Evolutionary conservation across 163 green algal species (phyloP).

Genomic region (Chlamydomonas reinhardtii): DNA sequence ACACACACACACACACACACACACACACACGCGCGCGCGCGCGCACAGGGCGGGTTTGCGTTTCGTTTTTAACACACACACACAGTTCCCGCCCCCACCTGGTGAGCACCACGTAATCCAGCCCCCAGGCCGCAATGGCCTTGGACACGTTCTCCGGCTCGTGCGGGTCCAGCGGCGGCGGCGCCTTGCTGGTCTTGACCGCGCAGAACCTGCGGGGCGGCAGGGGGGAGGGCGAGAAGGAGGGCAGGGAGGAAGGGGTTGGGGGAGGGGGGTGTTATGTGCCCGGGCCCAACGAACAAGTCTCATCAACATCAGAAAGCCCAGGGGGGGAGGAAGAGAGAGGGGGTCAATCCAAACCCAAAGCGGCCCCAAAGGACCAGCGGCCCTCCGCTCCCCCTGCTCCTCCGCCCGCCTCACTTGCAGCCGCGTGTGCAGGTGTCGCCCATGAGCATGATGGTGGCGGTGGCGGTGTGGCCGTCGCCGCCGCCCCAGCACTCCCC

Average conservation of each 20-base stretch:
- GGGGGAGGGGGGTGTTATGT: background rate
- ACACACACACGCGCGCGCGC: too few relatives aligned
- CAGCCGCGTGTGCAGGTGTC: conserved; percentile 98
- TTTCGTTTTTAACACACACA: too few relatives aligned
- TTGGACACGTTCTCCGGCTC: conserved; percentile 95
- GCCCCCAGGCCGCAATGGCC: conserved; percentile 90
- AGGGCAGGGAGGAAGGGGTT: too few relatives aligned
- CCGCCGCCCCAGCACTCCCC: conserved; percentile 97
- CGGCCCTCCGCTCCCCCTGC: background rate
- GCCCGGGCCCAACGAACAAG: too few relatives aligned
- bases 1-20: too few relatives aligned
- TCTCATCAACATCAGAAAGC: too few relatives aligned
- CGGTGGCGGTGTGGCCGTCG: conserved; percentile 93
- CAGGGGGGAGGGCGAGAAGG: background rate
- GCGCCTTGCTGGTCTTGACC: conserved; percentile 93
- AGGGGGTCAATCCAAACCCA: too few relatives aligned
- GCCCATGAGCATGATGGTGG: conserved; percentile 99
- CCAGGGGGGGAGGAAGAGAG: too few relatives aligned
- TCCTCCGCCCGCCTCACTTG: conserved; percentile 40
- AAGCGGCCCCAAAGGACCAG: too few relatives aligned
- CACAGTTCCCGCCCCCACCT: conserved; percentile 52
- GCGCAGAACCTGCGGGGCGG: conserved; percentile 92
- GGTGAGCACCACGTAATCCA: conserved; percentile 98
- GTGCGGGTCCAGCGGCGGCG: conserved; percentile 89
- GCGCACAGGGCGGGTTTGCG: too few relatives aligned